Evolutionary conservation across 169 alveolate species (phyloP).

Genomic region (Eimeria nieschulzi): DNA sequence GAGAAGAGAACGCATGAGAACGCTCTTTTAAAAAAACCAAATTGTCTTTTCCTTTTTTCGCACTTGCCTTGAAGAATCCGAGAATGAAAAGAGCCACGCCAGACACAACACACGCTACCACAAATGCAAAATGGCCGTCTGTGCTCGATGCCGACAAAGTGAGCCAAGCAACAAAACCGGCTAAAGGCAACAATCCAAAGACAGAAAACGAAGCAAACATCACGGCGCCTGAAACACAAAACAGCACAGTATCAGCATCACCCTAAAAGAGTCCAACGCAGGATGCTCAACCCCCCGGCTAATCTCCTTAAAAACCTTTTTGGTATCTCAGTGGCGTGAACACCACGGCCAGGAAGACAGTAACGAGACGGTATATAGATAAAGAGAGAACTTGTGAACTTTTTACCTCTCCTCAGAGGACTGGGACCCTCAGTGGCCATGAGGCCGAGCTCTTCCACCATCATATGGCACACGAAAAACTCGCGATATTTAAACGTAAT

Average conservation of each 20-base stretch:
- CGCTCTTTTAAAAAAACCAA: too few relatives aligned
- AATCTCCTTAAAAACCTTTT: too few relatives aligned
- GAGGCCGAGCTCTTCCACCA: conserved; percentile 93
- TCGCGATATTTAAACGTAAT: conserved; percentile 87
- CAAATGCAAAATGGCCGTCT: conserved; percentile 79
- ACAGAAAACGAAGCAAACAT: conserved; percentile 89
- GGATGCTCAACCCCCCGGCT: too few relatives aligned
- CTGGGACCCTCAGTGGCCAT: conserved; percentile 84
- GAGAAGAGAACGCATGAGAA: too few relatives aligned
- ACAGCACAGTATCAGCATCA: not conserved
- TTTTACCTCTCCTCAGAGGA: conserved; percentile 78
- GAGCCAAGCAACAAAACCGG: conserved; percentile 86
- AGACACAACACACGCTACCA: conserved; percentile 83
- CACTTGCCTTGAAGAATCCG: conserved; percentile 82
- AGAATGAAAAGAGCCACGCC: conserved; percentile 82
- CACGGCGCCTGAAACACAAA: conserved; percentile 80
- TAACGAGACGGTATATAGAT: not conserved
- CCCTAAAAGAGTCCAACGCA: not conserved
- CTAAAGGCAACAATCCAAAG: conserved; percentile 89
- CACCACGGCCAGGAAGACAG: not conserved
- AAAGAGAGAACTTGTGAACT: too few relatives aligned
- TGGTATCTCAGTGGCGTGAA: not conserved
- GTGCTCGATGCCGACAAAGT: conserved; percentile 64
- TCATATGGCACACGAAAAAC: conserved; percentile 91
- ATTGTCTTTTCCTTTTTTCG: not conserved